Evolutionary conservation across 495 filamentous ascomycete species (phyloP).

Genomic region (Aspergillus cavernicola): DNA sequence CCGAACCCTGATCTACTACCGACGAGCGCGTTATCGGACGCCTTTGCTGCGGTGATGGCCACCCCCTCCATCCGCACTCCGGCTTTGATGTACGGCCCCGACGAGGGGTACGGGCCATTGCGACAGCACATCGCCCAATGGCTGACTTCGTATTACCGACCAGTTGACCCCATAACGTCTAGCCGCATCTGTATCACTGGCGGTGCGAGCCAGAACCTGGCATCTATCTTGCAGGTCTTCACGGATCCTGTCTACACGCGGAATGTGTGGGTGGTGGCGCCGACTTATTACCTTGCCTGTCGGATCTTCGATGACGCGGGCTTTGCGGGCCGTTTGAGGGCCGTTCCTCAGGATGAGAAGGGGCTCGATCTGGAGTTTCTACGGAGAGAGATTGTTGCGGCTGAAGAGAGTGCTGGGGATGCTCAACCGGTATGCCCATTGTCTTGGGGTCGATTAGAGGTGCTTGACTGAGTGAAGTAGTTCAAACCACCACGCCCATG

Average conservation of each 20-base stretch:
- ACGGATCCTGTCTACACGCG: conserved; percentile 74
- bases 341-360: conserved; percentile 69
- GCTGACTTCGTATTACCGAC: conserved; percentile 61
- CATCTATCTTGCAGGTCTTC: conserved; percentile 66
- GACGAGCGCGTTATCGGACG: conserved; percentile 48
- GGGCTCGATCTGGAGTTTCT: conserved; percentile 65
- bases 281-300: conserved; percentile 75
- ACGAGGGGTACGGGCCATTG: conserved; percentile 66
- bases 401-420: conserved; percentile 30
- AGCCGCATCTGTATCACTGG: conserved; percentile 76
- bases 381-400: conserved; percentile 41
- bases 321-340: conserved; percentile 57
- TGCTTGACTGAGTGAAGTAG: conserved; percentile 20
- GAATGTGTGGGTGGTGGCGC: conserved; percentile 73
- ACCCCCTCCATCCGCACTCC: conserved; percentile 52
- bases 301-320: conserved; percentile 75
- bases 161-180: conserved; percentile 33
- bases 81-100: conserved; percentile 72
- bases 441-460: not conserved
- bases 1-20: conserved; percentile 71
- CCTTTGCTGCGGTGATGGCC: conserved; percentile 53
- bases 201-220: conserved; percentile 74
- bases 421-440: conserved; percentile 36
- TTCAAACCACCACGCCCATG: conserved; percentile 42
- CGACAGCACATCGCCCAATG: conserved; percentile 62